phyloP scores from a whole-genome alignment of 257 asterid genomes.

The Solanum chmielewskii region DNA sequence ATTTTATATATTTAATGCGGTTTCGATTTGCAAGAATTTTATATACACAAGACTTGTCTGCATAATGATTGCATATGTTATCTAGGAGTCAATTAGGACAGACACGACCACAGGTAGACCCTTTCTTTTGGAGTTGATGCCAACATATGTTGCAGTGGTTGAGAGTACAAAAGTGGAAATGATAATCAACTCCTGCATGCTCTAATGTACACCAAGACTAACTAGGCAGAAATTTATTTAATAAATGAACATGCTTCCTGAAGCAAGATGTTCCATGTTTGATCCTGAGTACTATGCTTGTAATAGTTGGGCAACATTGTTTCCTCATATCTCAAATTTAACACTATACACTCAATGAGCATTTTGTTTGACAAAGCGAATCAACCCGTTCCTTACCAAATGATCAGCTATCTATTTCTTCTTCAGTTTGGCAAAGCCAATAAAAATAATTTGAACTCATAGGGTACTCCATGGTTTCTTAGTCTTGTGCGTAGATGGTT shows the following conservation, averaged over 20 bases:
- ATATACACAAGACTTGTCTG: neutral
- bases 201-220: neutral
- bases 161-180: neutral
- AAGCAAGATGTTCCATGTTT: neutral
- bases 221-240: neutral
- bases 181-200: neutral
- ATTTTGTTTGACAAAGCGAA: neutral
- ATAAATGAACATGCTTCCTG: neutral
- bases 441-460: neutral
- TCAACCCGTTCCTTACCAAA: neutral
- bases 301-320: neutral
- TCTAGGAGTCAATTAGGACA: neutral
- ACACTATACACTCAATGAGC: neutral
- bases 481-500: neutral
- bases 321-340: neutral
- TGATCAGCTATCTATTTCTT: neutral
- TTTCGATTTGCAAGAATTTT: neutral
- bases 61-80: neutral
- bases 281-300: neutral
- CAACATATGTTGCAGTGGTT: neutral
- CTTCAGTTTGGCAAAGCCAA: neutral
- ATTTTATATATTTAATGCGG: neutral
- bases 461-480: neutral
- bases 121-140: neutral
- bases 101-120: neutral